Conservation (phyloP, 768 basidiomycete species). For the Leccinum pellstonianum region DNA sequence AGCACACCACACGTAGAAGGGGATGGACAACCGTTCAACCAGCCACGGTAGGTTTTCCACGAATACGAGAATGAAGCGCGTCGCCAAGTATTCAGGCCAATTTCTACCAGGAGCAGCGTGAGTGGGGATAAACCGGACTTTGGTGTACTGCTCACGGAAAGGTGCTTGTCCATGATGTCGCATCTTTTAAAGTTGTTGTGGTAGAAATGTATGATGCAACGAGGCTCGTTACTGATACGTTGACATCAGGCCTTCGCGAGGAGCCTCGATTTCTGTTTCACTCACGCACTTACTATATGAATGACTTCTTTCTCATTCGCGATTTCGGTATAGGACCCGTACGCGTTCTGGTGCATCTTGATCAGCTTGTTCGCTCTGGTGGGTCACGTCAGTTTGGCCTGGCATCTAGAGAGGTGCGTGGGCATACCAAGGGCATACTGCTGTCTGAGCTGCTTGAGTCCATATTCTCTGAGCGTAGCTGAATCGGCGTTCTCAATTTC, state of each 20-base stretch:
- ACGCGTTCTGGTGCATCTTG: constrained; percentile 64
- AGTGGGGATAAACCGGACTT: neutral
- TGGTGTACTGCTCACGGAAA: constrained; percentile 51
- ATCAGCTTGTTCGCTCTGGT: constrained; percentile 63
- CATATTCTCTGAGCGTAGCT: constrained; percentile 69
- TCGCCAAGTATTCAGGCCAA: constrained; percentile 85
- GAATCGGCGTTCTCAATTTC: constrained; percentile 80
- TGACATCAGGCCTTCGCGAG: neutral
- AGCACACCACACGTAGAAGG: constrained; percentile 89
- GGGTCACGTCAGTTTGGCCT: neutral
- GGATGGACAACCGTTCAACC: constrained; percentile 80
- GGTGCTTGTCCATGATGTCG: constrained; percentile 94
- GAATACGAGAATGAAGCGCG: constrained; percentile 87
- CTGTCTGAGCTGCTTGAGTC: constrained; percentile 69
- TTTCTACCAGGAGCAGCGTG: constrained; percentile 47
- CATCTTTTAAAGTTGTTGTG: constrained; percentile 90
- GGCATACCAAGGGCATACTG: constrained; percentile 51
- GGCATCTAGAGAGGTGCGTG: neutral
- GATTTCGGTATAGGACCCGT: constrained; percentile 82
- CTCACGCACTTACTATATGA: constrained; percentile 76
- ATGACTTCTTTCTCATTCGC: constrained; percentile 90
- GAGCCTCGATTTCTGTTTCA: constrained; percentile 20
- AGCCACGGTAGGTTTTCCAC: constrained; percentile 96
- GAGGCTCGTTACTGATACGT: constrained; percentile 63
- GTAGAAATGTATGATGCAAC: constrained; percentile 92